Evolutionary conservation across 345 rosid species (phyloP).

Genomic region (Erysimum cheiranthoides): DNA sequence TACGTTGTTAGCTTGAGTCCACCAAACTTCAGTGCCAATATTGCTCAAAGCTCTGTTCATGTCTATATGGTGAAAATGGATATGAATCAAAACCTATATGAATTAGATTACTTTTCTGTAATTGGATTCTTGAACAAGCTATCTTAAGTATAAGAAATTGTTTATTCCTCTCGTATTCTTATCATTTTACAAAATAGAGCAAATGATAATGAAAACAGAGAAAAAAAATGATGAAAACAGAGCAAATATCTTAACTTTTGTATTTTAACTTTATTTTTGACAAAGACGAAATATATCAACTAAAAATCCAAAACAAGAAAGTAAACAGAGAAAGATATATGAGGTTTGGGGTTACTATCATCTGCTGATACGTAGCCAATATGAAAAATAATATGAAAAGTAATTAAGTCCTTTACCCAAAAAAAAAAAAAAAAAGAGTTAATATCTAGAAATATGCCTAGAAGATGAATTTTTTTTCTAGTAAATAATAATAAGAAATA

Average conservation of each 20-base stretch:
- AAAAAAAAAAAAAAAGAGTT: too few relatives aligned
- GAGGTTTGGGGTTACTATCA: too few relatives aligned
- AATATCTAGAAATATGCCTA: too few relatives aligned
- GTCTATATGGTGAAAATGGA: not conserved
- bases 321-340: too few relatives aligned
- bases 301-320: not conserved
- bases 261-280: not conserved
- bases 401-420: too few relatives aligned
- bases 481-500: too few relatives aligned
- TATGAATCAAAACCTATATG: not conserved
- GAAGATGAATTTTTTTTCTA: too few relatives aligned
- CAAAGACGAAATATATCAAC: not conserved
- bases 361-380: too few relatives aligned
- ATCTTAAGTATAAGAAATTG: not conserved
- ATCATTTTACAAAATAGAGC: not conserved
- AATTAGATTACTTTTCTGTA: not conserved
- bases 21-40: not conserved
- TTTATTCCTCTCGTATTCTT: not conserved
- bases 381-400: too few relatives aligned
- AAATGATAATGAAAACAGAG: not conserved
- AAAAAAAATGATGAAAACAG: not conserved
- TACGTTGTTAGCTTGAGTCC: not conserved
- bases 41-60: not conserved
- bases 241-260: not conserved
- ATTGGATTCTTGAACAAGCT: not conserved